Conservation (phyloP, 2,329 filamentous ascomycete species). For the Arthrobotrys entomopaga region DNA sequence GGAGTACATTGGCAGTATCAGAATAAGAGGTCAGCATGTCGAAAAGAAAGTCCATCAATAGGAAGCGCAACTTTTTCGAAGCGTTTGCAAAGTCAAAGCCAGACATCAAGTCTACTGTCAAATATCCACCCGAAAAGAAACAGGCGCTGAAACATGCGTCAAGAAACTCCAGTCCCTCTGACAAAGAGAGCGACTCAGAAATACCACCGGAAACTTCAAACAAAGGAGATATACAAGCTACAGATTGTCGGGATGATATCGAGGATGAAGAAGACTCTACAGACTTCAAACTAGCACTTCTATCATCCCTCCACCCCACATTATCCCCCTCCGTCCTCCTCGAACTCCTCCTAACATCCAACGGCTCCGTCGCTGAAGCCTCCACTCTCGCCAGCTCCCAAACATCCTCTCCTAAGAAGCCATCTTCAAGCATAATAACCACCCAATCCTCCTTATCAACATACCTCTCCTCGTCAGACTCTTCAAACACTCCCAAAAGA, state of each 20-base stretch:
- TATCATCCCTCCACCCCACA: conserved; percentile 78
- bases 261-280: conserved; percentile 75
- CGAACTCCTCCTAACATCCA: conserved; percentile 79
- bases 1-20: too few species aligned
- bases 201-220: not conserved
- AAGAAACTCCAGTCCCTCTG: not conserved
- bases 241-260: not conserved
- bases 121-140: conserved; percentile 19
- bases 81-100: conserved; percentile 33
- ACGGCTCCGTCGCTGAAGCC: conserved; percentile 78
- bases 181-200: not conserved
- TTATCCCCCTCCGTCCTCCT: conserved; percentile 75
- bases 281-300: conserved; percentile 84
- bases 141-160: conserved; percentile 28
- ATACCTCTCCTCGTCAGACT: conserved; percentile 56
- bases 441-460: conserved; percentile 57
- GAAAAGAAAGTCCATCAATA: not conserved
- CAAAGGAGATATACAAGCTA: not conserved
- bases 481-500: conserved; percentile 57
- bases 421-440: conserved; percentile 18
- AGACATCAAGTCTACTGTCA: not conserved
- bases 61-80: conserved; percentile 47
- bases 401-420: conserved; percentile 53
- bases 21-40: too few species aligned
- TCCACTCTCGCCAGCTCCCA: conserved; percentile 63